Evolutionary conservation across 495 filamentous ascomycete genomes (phyloP), one percentile per base, ranked within the genome.

Genomic region (Aspergillus sclerotioniger): DNA sequence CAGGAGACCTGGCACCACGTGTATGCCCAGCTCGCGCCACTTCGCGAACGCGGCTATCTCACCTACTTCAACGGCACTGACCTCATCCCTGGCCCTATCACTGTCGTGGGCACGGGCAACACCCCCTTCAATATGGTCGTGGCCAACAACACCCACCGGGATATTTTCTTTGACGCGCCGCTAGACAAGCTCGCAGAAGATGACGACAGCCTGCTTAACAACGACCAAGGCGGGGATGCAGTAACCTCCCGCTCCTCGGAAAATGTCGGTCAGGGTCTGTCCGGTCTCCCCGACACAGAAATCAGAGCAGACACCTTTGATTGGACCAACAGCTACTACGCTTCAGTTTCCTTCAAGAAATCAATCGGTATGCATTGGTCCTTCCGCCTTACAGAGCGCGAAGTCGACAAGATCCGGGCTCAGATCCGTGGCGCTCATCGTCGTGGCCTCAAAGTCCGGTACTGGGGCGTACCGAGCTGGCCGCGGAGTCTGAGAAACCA

Each of bases 401-500:
- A 94, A 63, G 74, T 90, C 58, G 71, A 68, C 0, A 77, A 69
- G 20, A 82, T 94, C 61, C 76, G 86, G 16, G 71, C 71, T 0
- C 88, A 92, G 61, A 79, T 94, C 15, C 75, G 75, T n/a, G 80
- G 80, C 41, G 91, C 91, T 10, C 86, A 90, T 61, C 68, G 67
- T 16, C 82, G 82, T 62, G 90, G 91, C 0, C 72, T 95, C 37
- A 85, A 85, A 60, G 86, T 83, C 7, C 71, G 91, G 43, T 95
- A 92, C 67, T 95, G 91, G 90, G 82, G 85, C n/a, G 64, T 87
- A 20, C 90, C 90, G 0, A 70, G 71, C 54, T 95, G 90, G 90
- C 90, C 91, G 10, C 70, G 87, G n/a, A 80, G 83, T 49, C 61
- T 87, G 62, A 75, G 91, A 43, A 88, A 94, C 70, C 78, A 83